phyloP scores from a whole-genome alignment of 2,329 filamentous ascomycete genomes.

The Clonostachys byssicola region DNA sequence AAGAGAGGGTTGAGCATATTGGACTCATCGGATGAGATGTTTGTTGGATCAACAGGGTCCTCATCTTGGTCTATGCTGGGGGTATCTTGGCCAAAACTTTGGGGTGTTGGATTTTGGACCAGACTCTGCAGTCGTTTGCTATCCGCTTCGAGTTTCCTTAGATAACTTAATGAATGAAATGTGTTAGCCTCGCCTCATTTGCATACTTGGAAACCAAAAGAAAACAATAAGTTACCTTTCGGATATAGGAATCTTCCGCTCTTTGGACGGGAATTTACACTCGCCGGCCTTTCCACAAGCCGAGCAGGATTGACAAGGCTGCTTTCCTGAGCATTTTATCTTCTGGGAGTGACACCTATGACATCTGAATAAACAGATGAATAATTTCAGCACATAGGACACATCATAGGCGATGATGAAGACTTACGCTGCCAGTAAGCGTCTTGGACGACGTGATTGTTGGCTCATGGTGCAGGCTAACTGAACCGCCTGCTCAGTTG shows the following conservation, averaged over 20 bases:
- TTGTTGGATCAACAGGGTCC: slow-evolving; percentile 2
- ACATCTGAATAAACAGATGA: slow-evolving; percentile 14
- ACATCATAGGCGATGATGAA: neutral
- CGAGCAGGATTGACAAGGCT: slow-evolving; percentile 33
- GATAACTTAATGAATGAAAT: slow-evolving; percentile 3
- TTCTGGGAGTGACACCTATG: slow-evolving; percentile 38
- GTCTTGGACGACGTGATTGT: slow-evolving; percentile 8
- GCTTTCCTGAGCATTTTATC: slow-evolving; percentile 38
- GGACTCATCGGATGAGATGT: slow-evolving; percentile 15
- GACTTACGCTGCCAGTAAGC: slow-evolving; percentile 16
- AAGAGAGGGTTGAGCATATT: slow-evolving; percentile 19
- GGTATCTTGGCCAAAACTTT: neutral
- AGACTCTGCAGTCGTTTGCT: slow-evolving; percentile 6
- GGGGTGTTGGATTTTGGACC: slow-evolving; percentile 5
- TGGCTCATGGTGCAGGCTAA: slow-evolving; percentile 1
- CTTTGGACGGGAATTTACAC: slow-evolving; percentile 31
- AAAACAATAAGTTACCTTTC: slow-evolving; percentile 3
- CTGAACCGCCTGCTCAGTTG: no score
- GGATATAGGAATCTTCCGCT: slow-evolving; percentile 31
- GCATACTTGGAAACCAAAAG: neutral
- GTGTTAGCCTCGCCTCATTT: neutral
- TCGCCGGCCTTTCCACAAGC: slow-evolving; percentile 25
- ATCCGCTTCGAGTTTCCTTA: slow-evolving; percentile 9
- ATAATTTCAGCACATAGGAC: neutral
- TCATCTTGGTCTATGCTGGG: neutral